These are phyloP conservation scores for Massariosphaeria phaeospora DNA, from an alignment of 495 filamentous ascomycete species.

Conservation along the genomic window DNA sequence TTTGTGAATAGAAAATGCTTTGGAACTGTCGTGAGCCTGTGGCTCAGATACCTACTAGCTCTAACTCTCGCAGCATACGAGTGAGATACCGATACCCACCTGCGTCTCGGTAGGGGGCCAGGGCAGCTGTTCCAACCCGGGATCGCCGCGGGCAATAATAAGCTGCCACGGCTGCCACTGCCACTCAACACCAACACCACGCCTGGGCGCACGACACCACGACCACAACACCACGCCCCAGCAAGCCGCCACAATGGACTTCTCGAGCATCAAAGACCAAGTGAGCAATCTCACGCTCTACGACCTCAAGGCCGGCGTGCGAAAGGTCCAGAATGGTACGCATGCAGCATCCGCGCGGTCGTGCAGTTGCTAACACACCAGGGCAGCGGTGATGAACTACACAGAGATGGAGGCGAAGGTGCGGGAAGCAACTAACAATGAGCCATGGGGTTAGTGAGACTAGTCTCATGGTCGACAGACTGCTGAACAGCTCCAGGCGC, in stretches of 20 bases:
- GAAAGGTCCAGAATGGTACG: constrained; percentile 97
- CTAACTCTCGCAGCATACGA: too few relatives aligned
- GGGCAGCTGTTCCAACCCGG: constrained; percentile 7
- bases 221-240: background rate
- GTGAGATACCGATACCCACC: too few relatives aligned
- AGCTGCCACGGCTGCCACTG: constrained; percentile 29
- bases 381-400: constrained; percentile 96
- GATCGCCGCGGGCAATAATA: constrained; percentile 17
- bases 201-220: background rate
- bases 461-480: background rate
- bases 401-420: constrained; percentile 99
- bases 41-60: too few relatives aligned
- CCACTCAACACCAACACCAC: constrained; percentile 5
- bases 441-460: constrained; percentile 25
- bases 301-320: constrained; percentile 93
- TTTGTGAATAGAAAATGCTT: too few relatives aligned
- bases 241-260: constrained; percentile 60
- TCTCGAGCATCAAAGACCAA: constrained; percentile 76
- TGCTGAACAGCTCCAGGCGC: constrained; percentile 63
- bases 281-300: constrained; percentile 94
- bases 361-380: constrained; percentile 18
- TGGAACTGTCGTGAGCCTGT: too few relatives aligned
- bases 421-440: constrained; percentile 31
- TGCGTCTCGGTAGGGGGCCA: constrained; percentile 3
- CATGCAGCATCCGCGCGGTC: background rate